Base-by-base conservation (phyloP, 768 basidiomycete genomes). In the Multifurca ochricompacta region DNA sequence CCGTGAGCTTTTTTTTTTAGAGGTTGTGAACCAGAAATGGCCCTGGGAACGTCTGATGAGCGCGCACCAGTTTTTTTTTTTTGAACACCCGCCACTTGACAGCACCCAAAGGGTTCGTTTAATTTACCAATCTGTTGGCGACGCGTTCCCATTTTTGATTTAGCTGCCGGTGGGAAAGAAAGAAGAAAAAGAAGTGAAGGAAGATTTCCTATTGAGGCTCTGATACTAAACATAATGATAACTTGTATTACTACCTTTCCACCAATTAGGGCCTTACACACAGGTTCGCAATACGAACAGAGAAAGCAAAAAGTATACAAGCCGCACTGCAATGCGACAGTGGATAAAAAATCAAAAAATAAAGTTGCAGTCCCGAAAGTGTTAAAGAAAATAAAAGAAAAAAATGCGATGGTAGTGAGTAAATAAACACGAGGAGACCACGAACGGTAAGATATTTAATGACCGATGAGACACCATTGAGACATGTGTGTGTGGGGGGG, bases 221-320 rank as follows among this genome's bases (percentile, higher is more conserved):
- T 34, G 50, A 40, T 57, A 34, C 51, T 37, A 57, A 54, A 51
- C 55, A 57, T 57, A 57, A 57, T 57, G 50, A 57, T 57, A 57
- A 31, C 39, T 52, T 57, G 50, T 32, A 57, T 52, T 57, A 45
- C 50, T 51, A 56, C 50, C 31, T 48, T 52, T 45, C 45, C 37
- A 56, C 56, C 45, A 30, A 52, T 52, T 40, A 40, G 52, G 40
- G 35, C 50, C 50, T 42, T 52, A 57, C 56, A 56, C 44, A 48
- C 47, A 25, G 13, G 30, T 45, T 41, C 51, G 50, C 51, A 52
- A 52, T 57, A 42, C 55, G 50, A 47, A 57, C 56, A 47, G 25
- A 47, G 32, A 41, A 57, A 47, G 44, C 21, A 57, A 51, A n/a
- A 21, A 51, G 19, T 40, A 47, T 47, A 57, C 45, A 57, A 52